Conservation (phyloP, 2,329 filamentous ascomycete genomes). For the Cladosporium cucumerinum region DNA sequence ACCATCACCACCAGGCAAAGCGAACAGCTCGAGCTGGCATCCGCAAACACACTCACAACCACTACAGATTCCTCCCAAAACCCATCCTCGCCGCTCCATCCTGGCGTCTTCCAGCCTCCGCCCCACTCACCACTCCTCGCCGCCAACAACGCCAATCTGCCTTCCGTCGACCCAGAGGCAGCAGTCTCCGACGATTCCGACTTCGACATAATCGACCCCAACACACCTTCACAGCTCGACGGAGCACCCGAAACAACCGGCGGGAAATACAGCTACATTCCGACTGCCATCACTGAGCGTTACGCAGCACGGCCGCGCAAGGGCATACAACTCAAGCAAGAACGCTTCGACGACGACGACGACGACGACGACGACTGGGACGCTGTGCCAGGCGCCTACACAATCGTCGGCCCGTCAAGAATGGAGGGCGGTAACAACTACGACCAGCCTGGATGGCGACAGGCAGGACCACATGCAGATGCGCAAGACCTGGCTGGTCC, state of each 20-base stretch:
- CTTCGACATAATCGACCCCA: constrained; percentile 4
- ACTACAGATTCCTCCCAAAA: neutral
- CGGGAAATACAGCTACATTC: neutral
- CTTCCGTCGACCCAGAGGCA: neutral
- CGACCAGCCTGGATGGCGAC: constrained; percentile 72
- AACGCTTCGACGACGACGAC: neutral
- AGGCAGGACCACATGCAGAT: constrained; percentile 51
- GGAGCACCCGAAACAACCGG: neutral
- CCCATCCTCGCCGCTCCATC: neutral
- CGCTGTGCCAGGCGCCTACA: neutral
- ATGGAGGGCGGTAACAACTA: constrained; percentile 55
- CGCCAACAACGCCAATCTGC: neutral
- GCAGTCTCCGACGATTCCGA: constrained; percentile 8
- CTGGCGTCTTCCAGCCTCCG: constrained; percentile 1
- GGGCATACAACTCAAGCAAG: neutral
- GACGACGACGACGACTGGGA: neutral
- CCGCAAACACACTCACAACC: neutral
- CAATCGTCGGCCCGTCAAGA: neutral
- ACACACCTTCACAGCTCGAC: constrained; percentile 8
- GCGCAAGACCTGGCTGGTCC: constrained; percentile 60
- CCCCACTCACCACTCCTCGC: neutral
- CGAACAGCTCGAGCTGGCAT: neutral
- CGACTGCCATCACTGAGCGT: neutral
- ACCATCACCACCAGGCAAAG: too few species aligned
- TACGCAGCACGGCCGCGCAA: neutral